phyloP scores from a whole-genome alignment of 108 stramenopile genomes.

The Bacterosira constricta region DNA sequence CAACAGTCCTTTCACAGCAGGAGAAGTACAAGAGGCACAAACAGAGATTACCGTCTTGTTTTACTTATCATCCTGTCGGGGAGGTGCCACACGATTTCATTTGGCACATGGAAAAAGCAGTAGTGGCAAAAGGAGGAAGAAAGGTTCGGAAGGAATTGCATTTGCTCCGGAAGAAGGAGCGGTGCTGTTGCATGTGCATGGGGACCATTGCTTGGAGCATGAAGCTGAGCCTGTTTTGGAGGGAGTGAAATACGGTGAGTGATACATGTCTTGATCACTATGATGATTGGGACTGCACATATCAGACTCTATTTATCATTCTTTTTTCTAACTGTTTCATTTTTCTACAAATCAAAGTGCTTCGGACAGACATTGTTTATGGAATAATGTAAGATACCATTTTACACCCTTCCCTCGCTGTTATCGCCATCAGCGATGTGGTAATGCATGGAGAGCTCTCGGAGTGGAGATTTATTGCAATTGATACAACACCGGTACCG shows the following conservation, averaged over 20 bases:
- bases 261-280: too few species aligned
- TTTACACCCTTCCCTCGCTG: not conserved
- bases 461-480: too few species aligned
- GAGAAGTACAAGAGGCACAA: conserved; percentile 25
- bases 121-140: conserved; percentile 15
- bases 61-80: conserved; percentile 73
- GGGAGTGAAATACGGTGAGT: conserved; percentile 86
- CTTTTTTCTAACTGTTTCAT: not conserved
- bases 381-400: conserved; percentile 8
- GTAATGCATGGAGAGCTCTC: too few species aligned
- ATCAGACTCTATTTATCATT: not conserved
- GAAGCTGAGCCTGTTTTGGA: conserved; percentile 82
- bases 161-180: conserved; percentile 72
- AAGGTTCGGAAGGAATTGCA: conserved; percentile 39
- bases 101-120: conserved; percentile 25
- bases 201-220: conserved; percentile 85
- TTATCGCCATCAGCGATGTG: not conserved
- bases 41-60: conserved; percentile 88
- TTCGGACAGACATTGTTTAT: conserved; percentile 37
- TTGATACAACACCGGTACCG: not conserved
- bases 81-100: conserved; percentile 83
- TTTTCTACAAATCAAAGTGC: not conserved
- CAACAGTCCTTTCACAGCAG: not conserved
- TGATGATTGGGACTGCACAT: too few species aligned
- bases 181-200: conserved; percentile 86